These are phyloP conservation scores for Cyberlindnera mycetangii DNA, from an alignment of 805 yeast genomes.

Conservation along the genomic window DNA sequence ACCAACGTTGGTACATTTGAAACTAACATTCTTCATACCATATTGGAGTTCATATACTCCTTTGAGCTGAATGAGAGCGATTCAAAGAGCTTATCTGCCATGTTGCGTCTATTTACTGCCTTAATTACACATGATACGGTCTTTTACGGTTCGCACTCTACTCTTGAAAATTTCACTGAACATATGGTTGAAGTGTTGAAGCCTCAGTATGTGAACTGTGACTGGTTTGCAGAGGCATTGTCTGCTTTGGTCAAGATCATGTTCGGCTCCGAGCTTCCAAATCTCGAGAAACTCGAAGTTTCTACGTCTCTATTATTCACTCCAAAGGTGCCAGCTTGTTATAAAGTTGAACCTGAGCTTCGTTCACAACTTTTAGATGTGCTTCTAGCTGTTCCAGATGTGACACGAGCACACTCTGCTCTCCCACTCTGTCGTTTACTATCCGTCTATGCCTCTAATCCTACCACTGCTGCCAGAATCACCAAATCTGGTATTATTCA, in stretches of 20 bases:
- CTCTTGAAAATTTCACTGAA: slow-evolving; percentile 35
- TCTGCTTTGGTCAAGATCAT: slow-evolving; percentile 53
- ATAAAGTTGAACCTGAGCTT: slow-evolving; percentile 22
- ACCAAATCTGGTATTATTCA: slow-evolving; percentile 45
- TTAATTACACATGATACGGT: slow-evolving; percentile 39
- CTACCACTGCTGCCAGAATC: slow-evolving; percentile 38
- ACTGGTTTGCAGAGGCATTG: slow-evolving; percentile 61
- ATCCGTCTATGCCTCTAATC: slow-evolving; percentile 49
- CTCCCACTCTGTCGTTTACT: slow-evolving; percentile 52
- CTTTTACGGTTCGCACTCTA: slow-evolving; percentile 33
- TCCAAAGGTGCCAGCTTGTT: slow-evolving; percentile 21
- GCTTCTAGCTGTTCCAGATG: slow-evolving; percentile 38
- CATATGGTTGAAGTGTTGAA: slow-evolving; percentile 37
- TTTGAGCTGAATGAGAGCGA: slow-evolving; percentile 32
- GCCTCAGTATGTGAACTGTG: slow-evolving; percentile 37
- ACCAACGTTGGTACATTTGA: slow-evolving; percentile 34
- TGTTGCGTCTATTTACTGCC: slow-evolving; percentile 41
- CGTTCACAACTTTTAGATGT: slow-evolving; percentile 39
- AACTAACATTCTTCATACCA: slow-evolving; percentile 35
- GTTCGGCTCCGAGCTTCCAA: slow-evolving; percentile 50
- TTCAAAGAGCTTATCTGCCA: slow-evolving; percentile 34
- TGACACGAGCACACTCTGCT: slow-evolving; percentile 46
- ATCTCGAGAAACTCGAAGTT: slow-evolving; percentile 32
- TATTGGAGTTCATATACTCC: slow-evolving; percentile 34
- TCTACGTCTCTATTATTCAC: slow-evolving; percentile 17